Evolutionary conservation across 371 early-diverging fungal genomes (phyloP).

Genomic region (Haplosporangium sp.): DNA sequence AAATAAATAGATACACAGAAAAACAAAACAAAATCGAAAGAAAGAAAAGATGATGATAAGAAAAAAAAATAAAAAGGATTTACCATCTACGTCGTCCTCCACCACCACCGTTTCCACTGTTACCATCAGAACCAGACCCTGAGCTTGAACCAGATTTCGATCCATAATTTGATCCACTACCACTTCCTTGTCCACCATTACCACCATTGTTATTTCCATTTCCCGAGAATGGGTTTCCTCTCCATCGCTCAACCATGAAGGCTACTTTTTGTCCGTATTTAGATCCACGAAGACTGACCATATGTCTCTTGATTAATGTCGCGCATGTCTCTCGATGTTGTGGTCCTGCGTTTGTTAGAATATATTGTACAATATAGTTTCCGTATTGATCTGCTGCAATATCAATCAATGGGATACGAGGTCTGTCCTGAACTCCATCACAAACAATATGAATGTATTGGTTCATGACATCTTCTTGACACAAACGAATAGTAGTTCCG

Average conservation of each 20-base stretch:
- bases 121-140: conserved; percentile 1
- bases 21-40: background rate
- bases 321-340: conserved; percentile 72
- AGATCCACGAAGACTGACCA: conserved; percentile 76
- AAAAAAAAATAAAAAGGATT: conserved; percentile 12
- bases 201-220: conserved; percentile 13
- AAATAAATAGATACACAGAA: background rate
- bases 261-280: conserved; percentile 87
- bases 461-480: conserved; percentile 48
- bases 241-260: conserved; percentile 72
- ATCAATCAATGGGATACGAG: conserved; percentile 65
- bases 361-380: conserved; percentile 78
- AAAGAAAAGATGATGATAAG: background rate
- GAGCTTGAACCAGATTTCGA: conserved; percentile 22
- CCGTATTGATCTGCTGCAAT: conserved; percentile 80
- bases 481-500: conserved; percentile 22
- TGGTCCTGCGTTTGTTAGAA: conserved; percentile 71
- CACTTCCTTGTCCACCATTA: conserved; percentile 12
- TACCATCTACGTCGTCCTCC: conserved; percentile 26
- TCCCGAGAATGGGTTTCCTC: conserved; percentile 31
- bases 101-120: conserved; percentile 15
- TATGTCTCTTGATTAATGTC: conserved; percentile 75
- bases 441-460: conserved; percentile 51
- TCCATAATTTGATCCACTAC: conserved; percentile 6
- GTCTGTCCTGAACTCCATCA: conserved; percentile 45